Evolutionary conservation across 345 rosid species (phyloP), one percentile per base, ranked within the genome.

Genomic region (Lumnitzera littorea): DNA sequence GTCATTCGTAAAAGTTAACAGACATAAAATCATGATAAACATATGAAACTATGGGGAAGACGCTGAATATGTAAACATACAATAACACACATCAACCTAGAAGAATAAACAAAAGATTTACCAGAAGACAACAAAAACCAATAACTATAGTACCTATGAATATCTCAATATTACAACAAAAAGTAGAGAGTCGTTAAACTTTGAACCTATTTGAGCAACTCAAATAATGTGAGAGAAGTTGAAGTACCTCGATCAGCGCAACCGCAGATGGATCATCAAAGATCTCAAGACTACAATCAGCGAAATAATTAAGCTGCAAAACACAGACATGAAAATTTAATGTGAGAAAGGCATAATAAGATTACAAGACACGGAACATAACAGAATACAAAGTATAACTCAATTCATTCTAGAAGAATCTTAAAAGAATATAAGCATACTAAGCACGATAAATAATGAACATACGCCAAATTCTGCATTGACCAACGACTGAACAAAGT

Each of bases 191-290:
- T 20, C 20, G 36, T 29, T 3, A 29, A 29, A 36, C 43, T 36
- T 36, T 36, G 9, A 27, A 36, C 43, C 43, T 5, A 36, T 36
- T 36, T 9, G 7, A 36, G 43, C 43, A 36, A 14, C 47, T n/a
- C 51, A 15, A 13, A 27, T 14, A 62, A 65, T 56, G 24, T 51
- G 47, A n/a, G 51, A 6, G 65, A 8, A 46, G 14, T 15, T 41
- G 41, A 55, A 56, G 43, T 76, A 94, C 97, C 97, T 94, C 95
- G 25, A 90, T 57, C 70, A 88, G 60, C 53, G 97, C 95, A 70
- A 67, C 67, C 46, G 87, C 90, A 68, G 95, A 84, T 51, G 97
- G 97, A 76, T 94, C 97, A 68, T 94, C 96, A 31, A 84, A 78
- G 71, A 90, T 82, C 63, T 90, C 95, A 67, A 83, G 87, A 82